A percentile compares a stretch with the other conserved stretches of the same genome.
These are phyloP conservation scores for Xanthoceras sorbifolium DNA, from an alignment of 345 rosid species.

Conservation along the genomic window DNA sequence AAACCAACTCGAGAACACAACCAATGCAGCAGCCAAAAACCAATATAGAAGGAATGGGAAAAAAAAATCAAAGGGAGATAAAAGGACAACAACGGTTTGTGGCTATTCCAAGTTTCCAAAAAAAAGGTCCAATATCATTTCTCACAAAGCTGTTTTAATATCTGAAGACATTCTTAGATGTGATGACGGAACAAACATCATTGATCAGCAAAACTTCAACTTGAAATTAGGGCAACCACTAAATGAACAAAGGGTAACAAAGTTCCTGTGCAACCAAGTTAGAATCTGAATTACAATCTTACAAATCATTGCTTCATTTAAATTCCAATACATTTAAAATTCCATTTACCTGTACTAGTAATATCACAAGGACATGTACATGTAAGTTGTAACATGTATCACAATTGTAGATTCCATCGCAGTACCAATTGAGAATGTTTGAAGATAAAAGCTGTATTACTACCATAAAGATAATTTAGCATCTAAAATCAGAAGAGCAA, in stretches of 20 bases:
- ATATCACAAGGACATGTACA: background rate
- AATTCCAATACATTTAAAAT: background rate
- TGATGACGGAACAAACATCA: background rate
- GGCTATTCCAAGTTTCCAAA: background rate
- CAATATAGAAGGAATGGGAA: background rate
- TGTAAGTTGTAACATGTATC: background rate
- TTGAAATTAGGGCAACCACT: background rate
- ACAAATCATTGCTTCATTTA: background rate
- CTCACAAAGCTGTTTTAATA: background rate
- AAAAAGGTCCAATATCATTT: background rate
- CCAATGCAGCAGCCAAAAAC: background rate
- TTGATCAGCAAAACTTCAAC: background rate
- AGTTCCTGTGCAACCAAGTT: background rate
- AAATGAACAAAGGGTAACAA: background rate
- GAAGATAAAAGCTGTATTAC: conserved; percentile 4
- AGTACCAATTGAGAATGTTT: background rate
- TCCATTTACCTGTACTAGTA: background rate
- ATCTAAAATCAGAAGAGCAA: conserved; percentile 12
- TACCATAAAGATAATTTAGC: conserved; percentile 16
- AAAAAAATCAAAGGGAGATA: background rate
- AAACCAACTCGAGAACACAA: background rate
- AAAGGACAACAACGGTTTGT: background rate
- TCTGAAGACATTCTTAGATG: background rate
- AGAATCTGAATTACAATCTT: background rate
- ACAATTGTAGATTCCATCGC: background rate